A percentile compares a stretch with the other conserved stretches of the same genome.
Conservation (phyloP, 2,329 filamentous ascomycete genomes). For the Huntiella moniliformis region DNA sequence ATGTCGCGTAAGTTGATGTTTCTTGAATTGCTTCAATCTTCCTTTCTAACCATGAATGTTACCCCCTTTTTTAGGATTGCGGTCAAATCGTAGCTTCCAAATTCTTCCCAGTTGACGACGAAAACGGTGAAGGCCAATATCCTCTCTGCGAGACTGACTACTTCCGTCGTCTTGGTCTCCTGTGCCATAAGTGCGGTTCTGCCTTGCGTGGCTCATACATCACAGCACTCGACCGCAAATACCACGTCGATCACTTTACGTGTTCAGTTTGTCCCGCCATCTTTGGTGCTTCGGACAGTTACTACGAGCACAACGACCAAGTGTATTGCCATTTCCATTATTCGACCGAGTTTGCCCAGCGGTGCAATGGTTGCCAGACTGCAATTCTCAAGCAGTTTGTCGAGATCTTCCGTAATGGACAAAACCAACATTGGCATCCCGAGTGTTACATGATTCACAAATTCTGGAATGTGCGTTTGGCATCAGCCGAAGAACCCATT, state of each 20-base stretch:
- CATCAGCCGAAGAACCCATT: constrained; percentile 9
- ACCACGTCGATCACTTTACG: constrained; percentile 97
- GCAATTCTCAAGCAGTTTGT: constrained; percentile 98
- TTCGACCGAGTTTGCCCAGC: constrained; percentile 88
- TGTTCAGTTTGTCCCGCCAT: constrained; percentile 92
- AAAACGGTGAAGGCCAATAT: constrained; percentile 70
- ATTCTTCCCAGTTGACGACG: constrained; percentile 92
- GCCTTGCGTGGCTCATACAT: constrained; percentile 94
- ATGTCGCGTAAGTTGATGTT: constrained; percentile 52
- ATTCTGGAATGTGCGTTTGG: constrained; percentile 91
- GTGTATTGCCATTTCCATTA: constrained; percentile 99
- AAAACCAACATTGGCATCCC: constrained; percentile 98
- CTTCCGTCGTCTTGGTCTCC: constrained; percentile 73
- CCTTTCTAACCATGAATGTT: constrained; percentile 6
- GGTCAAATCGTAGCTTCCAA: constrained; percentile 94
- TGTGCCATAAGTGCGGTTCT: constrained; percentile 83
- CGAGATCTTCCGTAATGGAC: constrained; percentile 92
- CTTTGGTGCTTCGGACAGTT: constrained; percentile 96
- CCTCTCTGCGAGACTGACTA: constrained; percentile 97
- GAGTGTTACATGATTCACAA: constrained; percentile 99
- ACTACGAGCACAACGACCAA: constrained; percentile 91
- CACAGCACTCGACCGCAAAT: constrained; percentile 91
- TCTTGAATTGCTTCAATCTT: neutral
- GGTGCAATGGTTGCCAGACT: constrained; percentile 91
- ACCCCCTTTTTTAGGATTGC: constrained; percentile 50